Conservation (phyloP, 805 yeast species). For the Candida ulmi region DNA sequence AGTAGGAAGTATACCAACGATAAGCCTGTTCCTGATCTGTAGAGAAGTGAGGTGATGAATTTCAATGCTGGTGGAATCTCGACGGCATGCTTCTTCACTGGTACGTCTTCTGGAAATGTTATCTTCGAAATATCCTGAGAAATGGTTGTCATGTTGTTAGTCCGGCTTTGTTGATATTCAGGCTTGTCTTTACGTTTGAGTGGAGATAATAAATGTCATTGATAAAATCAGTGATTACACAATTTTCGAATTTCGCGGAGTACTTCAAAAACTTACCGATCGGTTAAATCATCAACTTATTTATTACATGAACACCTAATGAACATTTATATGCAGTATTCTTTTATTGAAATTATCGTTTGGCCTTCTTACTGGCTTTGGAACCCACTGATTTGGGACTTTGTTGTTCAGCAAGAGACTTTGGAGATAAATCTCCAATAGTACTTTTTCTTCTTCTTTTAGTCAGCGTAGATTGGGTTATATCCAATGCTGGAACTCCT, state of each 20-base stretch:
- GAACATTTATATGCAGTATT: too few relatives aligned
- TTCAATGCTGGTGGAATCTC: constrained; percentile 19
- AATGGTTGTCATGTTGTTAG: background rate
- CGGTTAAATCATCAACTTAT: too few relatives aligned
- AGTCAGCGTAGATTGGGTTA: constrained; percentile 29
- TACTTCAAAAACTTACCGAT: too few relatives aligned
- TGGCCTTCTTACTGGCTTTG: constrained; percentile 1
- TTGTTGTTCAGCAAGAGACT: constrained; percentile 8
- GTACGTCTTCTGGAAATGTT: constrained; percentile 19
- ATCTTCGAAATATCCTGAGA: constrained; percentile 5
- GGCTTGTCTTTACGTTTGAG: too few relatives aligned
- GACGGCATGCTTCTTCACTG: constrained; percentile 1
- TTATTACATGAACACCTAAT: too few relatives aligned
- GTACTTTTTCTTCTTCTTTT: constrained; percentile 29
- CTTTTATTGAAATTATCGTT: background rate
- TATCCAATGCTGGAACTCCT: constrained; percentile 22
- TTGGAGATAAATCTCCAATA: constrained; percentile 19
- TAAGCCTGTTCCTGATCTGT: constrained; percentile 30
- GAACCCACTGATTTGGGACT: constrained; percentile 7
- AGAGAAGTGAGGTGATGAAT: constrained; percentile 23
- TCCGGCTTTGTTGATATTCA: too few relatives aligned
- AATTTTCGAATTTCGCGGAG: background rate
- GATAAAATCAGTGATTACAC: too few relatives aligned
- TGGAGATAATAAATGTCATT: too few relatives aligned
- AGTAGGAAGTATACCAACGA: constrained; percentile 26